A percentile compares a stretch with the other conserved stretches of the same genome.
phyloP scores from a whole-genome alignment of 768 basidiomycete species.

The Termitomyces bulborhizus region DNA sequence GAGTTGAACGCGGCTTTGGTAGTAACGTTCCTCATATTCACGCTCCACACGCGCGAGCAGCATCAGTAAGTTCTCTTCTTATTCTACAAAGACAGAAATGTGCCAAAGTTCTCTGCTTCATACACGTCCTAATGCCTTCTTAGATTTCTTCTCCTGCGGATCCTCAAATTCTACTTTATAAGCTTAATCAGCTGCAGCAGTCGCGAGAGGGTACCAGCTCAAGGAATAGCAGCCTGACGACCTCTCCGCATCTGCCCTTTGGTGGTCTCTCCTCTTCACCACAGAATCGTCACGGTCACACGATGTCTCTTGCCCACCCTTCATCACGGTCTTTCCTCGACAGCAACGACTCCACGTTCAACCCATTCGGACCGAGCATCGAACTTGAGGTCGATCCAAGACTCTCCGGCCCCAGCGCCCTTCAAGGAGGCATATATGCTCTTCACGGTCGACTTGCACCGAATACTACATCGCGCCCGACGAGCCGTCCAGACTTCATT shows the following conservation, averaged over 20 bases:
- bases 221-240: constrained; percentile 40
- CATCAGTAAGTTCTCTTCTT: constrained; percentile 55
- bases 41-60: constrained; percentile 76
- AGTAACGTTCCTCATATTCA: constrained; percentile 54
- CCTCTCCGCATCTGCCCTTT: constrained; percentile 62
- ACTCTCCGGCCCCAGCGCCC: constrained; percentile 16
- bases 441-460: constrained; percentile 52
- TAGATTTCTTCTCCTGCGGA: constrained; percentile 92
- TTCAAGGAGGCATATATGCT: constrained; percentile 33
- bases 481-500: constrained; percentile 64
- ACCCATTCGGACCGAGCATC: constrained; percentile 62
- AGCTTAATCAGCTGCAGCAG: constrained; percentile 79
- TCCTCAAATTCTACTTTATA: constrained; percentile 74
- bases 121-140: background rate
- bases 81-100: constrained; percentile 15
- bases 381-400: constrained; percentile 30
- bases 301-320: constrained; percentile 64
- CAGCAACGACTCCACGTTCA: constrained; percentile 31
- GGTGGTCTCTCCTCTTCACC: constrained; percentile 47
- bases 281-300: constrained; percentile 61
- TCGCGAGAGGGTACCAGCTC: constrained; percentile 48
- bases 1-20: constrained; percentile 63
- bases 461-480: constrained; percentile 36
- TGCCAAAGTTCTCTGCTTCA: constrained; percentile 8
- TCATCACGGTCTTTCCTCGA: constrained; percentile 31